Evolutionary conservation across 176 grass and related monocot species (phyloP).

Genomic region (Aegilops bicornis): DNA sequence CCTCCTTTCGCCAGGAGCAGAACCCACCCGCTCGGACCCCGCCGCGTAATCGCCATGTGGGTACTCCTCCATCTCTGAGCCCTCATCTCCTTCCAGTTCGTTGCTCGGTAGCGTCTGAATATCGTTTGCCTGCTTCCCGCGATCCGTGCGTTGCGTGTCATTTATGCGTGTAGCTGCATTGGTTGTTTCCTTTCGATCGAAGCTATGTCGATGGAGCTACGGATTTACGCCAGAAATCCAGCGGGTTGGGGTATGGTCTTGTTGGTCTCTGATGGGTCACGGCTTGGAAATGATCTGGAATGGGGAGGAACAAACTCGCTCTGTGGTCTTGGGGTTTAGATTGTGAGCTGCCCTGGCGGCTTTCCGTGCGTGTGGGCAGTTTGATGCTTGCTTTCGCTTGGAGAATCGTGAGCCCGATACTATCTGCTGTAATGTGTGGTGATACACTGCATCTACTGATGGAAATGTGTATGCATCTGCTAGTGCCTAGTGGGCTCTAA

Average conservation of each 20-base stretch:
- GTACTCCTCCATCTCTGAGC: neutral
- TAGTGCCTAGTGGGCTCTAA: neutral
- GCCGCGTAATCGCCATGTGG: conserved; percentile 26
- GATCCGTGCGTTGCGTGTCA: neutral
- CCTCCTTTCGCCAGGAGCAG: neutral
- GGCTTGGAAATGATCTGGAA: neutral
- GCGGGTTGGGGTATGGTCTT: neutral
- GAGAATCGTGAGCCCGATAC: neutral
- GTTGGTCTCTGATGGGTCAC: neutral
- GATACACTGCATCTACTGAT: neutral
- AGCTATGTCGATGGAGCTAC: neutral
- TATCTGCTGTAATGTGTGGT: conserved; percentile 9
- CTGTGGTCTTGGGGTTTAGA: neutral
- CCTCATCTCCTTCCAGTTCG: neutral
- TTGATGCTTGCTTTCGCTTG: neutral
- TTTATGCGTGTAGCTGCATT: neutral
- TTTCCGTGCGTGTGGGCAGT: neutral
- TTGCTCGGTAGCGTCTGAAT: neutral
- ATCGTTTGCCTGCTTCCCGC: neutral
- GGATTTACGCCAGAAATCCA: neutral
- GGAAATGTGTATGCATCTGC: neutral
- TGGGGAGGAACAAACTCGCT: neutral
- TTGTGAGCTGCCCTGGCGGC: neutral
- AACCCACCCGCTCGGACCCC: neutral
- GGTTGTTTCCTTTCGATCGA: neutral